These are phyloP conservation scores for Mallotus japonicus DNA, from an alignment of 441 rosid genomes.

Conservation along the genomic window DNA sequence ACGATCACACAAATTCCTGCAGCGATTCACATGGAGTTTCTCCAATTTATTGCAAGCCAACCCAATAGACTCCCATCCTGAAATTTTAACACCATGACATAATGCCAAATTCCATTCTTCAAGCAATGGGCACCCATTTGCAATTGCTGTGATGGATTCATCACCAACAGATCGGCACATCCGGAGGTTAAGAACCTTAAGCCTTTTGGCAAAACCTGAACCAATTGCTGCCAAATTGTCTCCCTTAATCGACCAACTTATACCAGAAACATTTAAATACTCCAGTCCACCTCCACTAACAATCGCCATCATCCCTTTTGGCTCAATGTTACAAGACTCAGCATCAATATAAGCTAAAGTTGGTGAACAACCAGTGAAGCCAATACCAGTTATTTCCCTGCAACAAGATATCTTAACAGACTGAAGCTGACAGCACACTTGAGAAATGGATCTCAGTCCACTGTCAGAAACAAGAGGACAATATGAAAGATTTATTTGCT, in stretches of 20 bases:
- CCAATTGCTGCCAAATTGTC: conserved; percentile 51
- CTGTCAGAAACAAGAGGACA: conserved; percentile 55
- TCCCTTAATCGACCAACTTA: conserved; percentile 26
- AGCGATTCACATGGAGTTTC: conserved; percentile 76
- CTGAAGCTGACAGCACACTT: conserved; percentile 51
- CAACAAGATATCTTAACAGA: conserved; percentile 64
- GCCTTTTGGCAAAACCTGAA: conserved; percentile 52
- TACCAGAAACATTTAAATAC: conserved; percentile 46
- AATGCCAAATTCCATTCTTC: conserved; percentile 72
- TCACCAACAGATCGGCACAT: conserved; percentile 65
- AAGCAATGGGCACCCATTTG: conserved; percentile 67
- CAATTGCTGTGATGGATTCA: conserved; percentile 54
- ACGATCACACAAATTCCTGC: conserved; percentile 58
- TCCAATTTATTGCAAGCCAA: conserved; percentile 47
- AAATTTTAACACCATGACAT: conserved; percentile 48
- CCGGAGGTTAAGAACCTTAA: conserved; percentile 62
- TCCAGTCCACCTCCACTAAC: conserved; percentile 81
- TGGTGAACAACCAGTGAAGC: conserved; percentile 62
- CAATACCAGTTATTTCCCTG: conserved; percentile 47
- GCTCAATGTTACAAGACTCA: conserved; percentile 53
- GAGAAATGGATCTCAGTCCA: conserved; percentile 51
- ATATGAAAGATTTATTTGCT: conserved; percentile 53
- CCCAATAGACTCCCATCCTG: conserved; percentile 71
- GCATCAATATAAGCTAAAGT: conserved; percentile 56
- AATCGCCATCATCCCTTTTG: conserved; percentile 53